A percentile compares a stretch with the other conserved stretches of the same genome.
These are phyloP conservation scores for Pythium biforme DNA, from an alignment of 352 stramenopile species.

Conservation along the genomic window DNA sequence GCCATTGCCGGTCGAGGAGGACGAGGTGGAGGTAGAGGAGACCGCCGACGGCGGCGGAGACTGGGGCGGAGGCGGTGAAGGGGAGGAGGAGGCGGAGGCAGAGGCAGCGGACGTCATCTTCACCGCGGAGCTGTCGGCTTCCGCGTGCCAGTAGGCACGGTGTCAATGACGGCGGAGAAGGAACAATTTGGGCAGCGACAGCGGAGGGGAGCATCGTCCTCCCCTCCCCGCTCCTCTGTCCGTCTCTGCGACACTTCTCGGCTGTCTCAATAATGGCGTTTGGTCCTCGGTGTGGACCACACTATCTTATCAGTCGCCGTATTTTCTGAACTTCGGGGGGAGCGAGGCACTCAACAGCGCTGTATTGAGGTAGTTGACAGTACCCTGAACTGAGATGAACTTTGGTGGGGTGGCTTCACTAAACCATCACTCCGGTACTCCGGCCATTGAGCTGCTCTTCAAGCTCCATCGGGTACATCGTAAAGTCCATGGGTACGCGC, in stretches of 20 bases:
- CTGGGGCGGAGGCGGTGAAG: background rate
- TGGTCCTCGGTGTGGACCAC: slow-evolving; percentile 6
- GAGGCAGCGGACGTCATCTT: background rate
- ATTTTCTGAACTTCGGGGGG: slow-evolving; percentile 13
- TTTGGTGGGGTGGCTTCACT: background rate
- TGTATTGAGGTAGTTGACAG: slow-evolving; percentile 2
- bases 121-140: no score
- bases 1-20: background rate
- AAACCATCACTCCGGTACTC: slow-evolving; percentile 10
- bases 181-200: background rate
- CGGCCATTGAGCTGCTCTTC: slow-evolving; percentile 22
- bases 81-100: background rate
- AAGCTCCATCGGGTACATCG: slow-evolving; percentile 20
- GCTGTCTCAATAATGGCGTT: slow-evolving; percentile 8
- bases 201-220: background rate
- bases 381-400: slow-evolving; percentile 6
- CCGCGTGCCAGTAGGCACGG: no score
- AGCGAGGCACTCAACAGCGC: background rate
- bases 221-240: no score
- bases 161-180: background rate
- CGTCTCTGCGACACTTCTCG: slow-evolving; percentile 3
- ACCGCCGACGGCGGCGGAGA: no score
- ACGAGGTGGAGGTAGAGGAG: background rate
- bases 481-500: background rate
- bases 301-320: background rate